These are phyloP conservation scores for Byssothecium circinans DNA, from an alignment of 2,329 filamentous ascomycete genomes.

Conservation along the genomic window DNA sequence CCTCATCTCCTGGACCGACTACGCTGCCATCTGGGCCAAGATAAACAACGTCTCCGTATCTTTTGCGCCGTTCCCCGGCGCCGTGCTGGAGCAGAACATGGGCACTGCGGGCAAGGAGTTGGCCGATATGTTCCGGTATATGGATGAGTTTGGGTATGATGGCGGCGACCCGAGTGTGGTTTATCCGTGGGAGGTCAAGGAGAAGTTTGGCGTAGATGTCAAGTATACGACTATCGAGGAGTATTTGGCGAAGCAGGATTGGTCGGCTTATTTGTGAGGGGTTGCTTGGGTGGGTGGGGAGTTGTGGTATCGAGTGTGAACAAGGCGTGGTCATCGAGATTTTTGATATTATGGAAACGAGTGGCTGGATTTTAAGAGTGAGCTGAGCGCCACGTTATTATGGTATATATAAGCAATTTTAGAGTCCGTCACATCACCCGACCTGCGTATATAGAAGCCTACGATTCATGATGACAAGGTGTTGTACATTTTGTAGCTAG, in stretches of 20 bases:
- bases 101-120: conserved; percentile 31
- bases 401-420: no score
- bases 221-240: conserved; percentile 27
- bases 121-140: conserved; percentile 38
- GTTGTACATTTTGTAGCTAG: no score
- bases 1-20: conserved; percentile 26
- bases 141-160: conserved; percentile 43
- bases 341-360: no score
- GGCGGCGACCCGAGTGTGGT: conserved; percentile 37
- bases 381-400: no score
- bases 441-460: no score
- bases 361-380: no score
- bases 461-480: no score
- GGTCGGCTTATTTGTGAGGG: neutral
- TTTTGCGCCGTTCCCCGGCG: conserved; percentile 17
- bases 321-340: no score
- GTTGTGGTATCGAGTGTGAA: no score
- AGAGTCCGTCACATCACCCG: no score
- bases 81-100: conserved; percentile 24
- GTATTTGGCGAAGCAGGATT: conserved; percentile 29
- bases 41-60: conserved; percentile 19
- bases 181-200: conserved; percentile 27
- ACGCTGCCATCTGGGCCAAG: conserved; percentile 23
- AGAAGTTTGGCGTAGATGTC: conserved; percentile 19
- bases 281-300: no score